A percentile compares a stretch with the other conserved stretches of the same genome.
These are phyloP conservation scores for Cryptococcus sp. DNA, from an alignment of 1,284 basidiomycete genomes.

Conservation along the genomic window DNA sequence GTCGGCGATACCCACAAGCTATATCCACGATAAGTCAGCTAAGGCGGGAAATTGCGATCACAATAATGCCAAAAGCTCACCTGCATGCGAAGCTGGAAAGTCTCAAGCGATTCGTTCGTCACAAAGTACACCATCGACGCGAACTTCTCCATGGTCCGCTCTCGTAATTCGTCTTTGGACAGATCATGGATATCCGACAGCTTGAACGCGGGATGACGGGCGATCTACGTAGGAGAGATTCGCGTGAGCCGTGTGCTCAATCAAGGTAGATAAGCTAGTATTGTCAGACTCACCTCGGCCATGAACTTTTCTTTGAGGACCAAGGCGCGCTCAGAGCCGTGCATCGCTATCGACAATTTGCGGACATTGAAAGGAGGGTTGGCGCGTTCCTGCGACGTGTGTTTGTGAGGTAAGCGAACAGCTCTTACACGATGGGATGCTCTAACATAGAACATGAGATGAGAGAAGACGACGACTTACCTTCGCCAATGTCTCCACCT, in stretches of 20 bases:
- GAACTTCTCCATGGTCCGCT: slow-evolving; percentile 57
- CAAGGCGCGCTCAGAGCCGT: slow-evolving; percentile 50
- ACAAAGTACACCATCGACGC: slow-evolving; percentile 56
- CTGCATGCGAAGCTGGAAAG: slow-evolving; percentile 59
- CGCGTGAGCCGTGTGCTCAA: neutral
- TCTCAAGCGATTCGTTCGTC: slow-evolving; percentile 54
- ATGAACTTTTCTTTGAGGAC: slow-evolving; percentile 56
- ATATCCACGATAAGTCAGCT: neutral
- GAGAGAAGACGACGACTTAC: slow-evolving; percentile 27
- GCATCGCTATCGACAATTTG: slow-evolving; percentile 50
- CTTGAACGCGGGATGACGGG: slow-evolving; percentile 59
- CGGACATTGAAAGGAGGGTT: slow-evolving; percentile 58
- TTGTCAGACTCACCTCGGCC: slow-evolving; percentile 52
- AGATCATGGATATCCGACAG: slow-evolving; percentile 61
- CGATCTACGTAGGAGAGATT: too few relatives aligned
- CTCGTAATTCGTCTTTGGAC: slow-evolving; percentile 58
- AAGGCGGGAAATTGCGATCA: neutral
- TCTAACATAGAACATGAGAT: neutral
- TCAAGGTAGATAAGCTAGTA: neutral
- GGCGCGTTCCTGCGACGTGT: slow-evolving; percentile 50
- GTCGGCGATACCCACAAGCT: slow-evolving; percentile 55
- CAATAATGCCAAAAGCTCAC: slow-evolving; percentile 35
- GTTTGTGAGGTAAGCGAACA: neutral
- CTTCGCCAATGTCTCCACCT: slow-evolving; percentile 52
- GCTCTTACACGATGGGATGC: neutral